These are phyloP conservation scores for Phytophthora gonapodyides DNA, from an alignment of 352 stramenopile genomes.

Conservation along the genomic window DNA sequence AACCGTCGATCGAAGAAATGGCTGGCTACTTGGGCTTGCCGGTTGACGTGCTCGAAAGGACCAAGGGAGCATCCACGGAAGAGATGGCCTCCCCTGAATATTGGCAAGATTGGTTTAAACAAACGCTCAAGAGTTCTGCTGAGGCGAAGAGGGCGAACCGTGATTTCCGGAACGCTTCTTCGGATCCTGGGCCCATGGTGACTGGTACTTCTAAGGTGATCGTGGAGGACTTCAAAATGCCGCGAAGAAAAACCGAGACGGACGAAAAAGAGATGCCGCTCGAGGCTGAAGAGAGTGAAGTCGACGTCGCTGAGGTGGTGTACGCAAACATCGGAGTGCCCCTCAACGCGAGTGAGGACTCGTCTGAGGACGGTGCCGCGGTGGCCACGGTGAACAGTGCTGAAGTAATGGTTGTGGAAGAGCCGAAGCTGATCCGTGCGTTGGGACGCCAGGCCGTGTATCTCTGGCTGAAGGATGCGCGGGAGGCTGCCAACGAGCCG, in stretches of 20 bases:
- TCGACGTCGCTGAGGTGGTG: too few species aligned
- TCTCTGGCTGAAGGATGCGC: too few species aligned
- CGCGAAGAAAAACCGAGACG: background rate
- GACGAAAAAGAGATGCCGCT: too few species aligned
- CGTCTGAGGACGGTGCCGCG: too few species aligned
- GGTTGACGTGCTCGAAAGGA: background rate
- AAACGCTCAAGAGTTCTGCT: background rate
- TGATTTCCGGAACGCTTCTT: background rate
- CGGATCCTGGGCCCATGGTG: background rate
- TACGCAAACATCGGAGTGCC: too few species aligned
- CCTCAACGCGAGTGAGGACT: too few species aligned
- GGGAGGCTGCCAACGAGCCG: too few species aligned
- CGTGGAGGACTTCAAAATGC: background rate
- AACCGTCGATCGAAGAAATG: background rate
- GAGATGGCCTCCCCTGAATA: background rate
- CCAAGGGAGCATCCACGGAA: background rate
- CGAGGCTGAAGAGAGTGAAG: too few species aligned
- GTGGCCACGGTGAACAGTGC: too few species aligned
- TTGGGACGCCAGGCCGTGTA: too few species aligned
- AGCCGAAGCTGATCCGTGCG: too few species aligned
- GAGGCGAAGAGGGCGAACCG: conserved; percentile 9
- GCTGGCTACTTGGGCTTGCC: background rate
- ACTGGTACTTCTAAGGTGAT: background rate
- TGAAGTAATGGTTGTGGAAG: too few species aligned
- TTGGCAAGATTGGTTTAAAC: conserved; percentile 1